Evolutionary conservation across 2,329 filamentous ascomycete genomes (phyloP).

Genomic region (Aureobasidium zeae): DNA sequence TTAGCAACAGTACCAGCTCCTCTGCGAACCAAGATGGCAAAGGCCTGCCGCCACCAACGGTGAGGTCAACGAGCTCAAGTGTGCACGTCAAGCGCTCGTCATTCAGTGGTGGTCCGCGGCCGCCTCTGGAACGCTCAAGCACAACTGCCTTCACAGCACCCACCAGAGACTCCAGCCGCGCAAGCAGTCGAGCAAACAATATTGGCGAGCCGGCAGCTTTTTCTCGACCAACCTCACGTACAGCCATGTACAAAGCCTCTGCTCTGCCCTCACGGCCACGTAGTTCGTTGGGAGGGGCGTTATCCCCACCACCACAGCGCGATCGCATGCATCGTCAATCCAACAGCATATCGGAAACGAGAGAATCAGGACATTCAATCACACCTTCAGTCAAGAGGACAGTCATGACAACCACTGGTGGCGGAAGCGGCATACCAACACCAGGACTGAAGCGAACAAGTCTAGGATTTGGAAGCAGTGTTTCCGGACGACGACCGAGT

Average conservation of each 20-base stretch:
- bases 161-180: conserved; percentile 42
- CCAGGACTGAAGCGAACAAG: conserved; percentile 45
- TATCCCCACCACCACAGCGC: conserved; percentile 25
- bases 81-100: conserved; percentile 40
- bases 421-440: conserved; percentile 42
- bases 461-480: conserved; percentile 23
- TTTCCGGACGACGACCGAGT: conserved; percentile 15
- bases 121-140: conserved; percentile 20
- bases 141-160: conserved; percentile 20
- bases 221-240: conserved; percentile 8
- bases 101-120: conserved; percentile 36
- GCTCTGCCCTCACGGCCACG: conserved; percentile 47
- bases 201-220: conserved; percentile 38
- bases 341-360: conserved; percentile 22
- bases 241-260: conserved; percentile 29
- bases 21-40: conserved; percentile 24
- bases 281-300: conserved; percentile 59
- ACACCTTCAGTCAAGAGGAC: conserved; percentile 34
- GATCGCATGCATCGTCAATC: conserved; percentile 22
- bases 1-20: conserved; percentile 43
- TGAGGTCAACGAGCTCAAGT: conserved; percentile 20
- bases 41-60: conserved; percentile 14
- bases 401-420: conserved; percentile 32
- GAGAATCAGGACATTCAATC: conserved; percentile 22
- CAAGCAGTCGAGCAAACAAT: conserved; percentile 62